Evolutionary conservation across 2,329 filamentous ascomycete species (phyloP).

Genomic region (Stagonosporopsis cucurbitacearum): DNA sequence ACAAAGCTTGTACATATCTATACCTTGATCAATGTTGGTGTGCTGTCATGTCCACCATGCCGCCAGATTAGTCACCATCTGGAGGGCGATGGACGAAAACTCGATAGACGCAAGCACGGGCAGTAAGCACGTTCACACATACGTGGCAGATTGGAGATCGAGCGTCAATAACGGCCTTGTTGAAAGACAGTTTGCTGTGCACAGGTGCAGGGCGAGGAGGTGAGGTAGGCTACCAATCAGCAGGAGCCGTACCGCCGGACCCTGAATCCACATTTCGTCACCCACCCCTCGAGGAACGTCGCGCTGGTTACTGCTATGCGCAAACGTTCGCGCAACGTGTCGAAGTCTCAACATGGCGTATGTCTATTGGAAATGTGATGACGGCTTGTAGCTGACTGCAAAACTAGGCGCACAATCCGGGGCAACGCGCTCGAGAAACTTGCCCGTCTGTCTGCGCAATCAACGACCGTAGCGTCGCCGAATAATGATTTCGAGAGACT

Average conservation of each 20-base stretch:
- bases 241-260: constrained; percentile 14
- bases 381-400: background rate
- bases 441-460: constrained; percentile 54
- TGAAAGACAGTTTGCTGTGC: background rate
- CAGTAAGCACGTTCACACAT: too few species aligned
- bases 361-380: background rate
- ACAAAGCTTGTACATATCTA: too few species aligned
- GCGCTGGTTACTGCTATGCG: constrained; percentile 12
- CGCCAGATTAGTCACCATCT: too few species aligned
- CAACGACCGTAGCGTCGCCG: constrained; percentile 33
- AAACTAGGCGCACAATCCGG: constrained; percentile 48
- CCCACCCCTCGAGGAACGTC: background rate
- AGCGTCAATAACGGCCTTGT: background rate
- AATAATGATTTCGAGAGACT: constrained; percentile 51
- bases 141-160: background rate
- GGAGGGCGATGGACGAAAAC: too few species aligned
- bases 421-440: constrained; percentile 60
- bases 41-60: too few species aligned
- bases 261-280: constrained; percentile 15
- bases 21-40: too few species aligned
- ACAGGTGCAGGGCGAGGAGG: background rate
- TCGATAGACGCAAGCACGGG: too few species aligned
- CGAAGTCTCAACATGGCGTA: constrained; percentile 11
- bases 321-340: constrained; percentile 6
- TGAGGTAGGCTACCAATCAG: constrained; percentile 2